A percentile compares a stretch with the other conserved stretches of the same genome.
Evolutionary conservation across 371 early-diverging fungal species (phyloP).

Genomic region (Phascolomyces articulosus): DNA sequence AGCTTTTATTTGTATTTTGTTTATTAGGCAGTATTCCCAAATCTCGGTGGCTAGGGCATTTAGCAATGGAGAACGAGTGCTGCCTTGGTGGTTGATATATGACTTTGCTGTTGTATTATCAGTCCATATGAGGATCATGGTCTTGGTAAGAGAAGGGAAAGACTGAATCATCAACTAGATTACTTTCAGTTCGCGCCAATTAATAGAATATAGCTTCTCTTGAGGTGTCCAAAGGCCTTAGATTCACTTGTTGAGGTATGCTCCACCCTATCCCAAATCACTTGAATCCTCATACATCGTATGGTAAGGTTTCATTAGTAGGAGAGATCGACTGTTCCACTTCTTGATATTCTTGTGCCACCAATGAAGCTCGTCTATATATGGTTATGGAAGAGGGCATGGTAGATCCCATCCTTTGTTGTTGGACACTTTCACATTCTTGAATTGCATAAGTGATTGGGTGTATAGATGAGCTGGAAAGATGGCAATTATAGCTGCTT

Average conservation of each 20-base stretch:
- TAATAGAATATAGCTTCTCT: slow-evolving; percentile 17
- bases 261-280: slow-evolving; percentile 23
- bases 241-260: background rate
- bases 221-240: background rate
- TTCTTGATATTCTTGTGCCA: slow-evolving; percentile 10
- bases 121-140: slow-evolving; percentile 21
- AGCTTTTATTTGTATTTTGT: slow-evolving; percentile 22
- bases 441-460: slow-evolving; percentile 10
- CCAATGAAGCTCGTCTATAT: slow-evolving; percentile 17
- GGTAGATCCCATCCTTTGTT: background rate
- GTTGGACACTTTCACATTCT: background rate
- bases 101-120: slow-evolving; percentile 31
- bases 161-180: slow-evolving; percentile 14
- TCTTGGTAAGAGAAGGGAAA: slow-evolving; percentile 13
- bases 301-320: slow-evolving; percentile 3
- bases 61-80: slow-evolving; percentile 22
- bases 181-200: slow-evolving; percentile 27
- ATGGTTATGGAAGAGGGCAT: background rate
- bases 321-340: slow-evolving; percentile 18
- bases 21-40: slow-evolving; percentile 21
- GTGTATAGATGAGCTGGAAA: slow-evolving; percentile 23
- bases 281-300: slow-evolving; percentile 24
- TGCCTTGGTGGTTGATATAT: slow-evolving; percentile 33
- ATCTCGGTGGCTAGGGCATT: slow-evolving; percentile 21
- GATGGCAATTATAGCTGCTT: slow-evolving; percentile 25